These are phyloP conservation scores for Rhodofomes roseus DNA, from an alignment of 1,284 basidiomycete genomes.

Conservation along the genomic window DNA sequence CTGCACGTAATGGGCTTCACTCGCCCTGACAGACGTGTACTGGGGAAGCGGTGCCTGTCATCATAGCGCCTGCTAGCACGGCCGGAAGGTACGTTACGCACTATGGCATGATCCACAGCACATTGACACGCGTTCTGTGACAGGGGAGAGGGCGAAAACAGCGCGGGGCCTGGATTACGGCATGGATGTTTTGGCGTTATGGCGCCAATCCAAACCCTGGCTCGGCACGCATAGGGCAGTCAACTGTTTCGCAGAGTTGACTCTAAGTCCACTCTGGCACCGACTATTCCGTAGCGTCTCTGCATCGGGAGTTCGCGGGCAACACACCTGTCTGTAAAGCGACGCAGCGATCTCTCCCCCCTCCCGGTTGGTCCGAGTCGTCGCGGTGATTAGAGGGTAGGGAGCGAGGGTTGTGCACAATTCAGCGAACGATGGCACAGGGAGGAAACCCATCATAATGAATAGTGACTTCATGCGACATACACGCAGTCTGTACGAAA, in stretches of 20 bases:
- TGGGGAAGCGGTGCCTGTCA: background rate
- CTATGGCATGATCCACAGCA: background rate
- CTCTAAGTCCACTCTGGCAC: background rate
- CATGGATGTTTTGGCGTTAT: background rate
- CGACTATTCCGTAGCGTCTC: background rate
- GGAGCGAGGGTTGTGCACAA: too few species aligned
- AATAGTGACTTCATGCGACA: background rate
- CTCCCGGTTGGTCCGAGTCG: too few species aligned
- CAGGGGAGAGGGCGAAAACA: background rate
- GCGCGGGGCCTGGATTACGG: background rate
- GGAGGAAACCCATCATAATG: too few species aligned
- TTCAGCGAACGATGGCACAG: too few species aligned
- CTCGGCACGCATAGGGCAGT: background rate
- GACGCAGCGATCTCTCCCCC: background rate
- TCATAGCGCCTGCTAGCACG: background rate
- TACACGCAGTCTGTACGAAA: background rate
- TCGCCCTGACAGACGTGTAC: background rate
- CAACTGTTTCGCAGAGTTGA: background rate
- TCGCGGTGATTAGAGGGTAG: too few species aligned
- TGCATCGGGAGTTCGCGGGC: background rate
- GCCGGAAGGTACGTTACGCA: background rate
- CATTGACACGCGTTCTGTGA: background rate
- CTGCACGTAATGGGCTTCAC: background rate
- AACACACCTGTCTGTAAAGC: background rate
- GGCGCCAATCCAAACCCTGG: background rate